phyloP scores from a whole-genome alignment of 2,329 filamentous ascomycete species.

The Calonectria pseudoreteaudii region DNA sequence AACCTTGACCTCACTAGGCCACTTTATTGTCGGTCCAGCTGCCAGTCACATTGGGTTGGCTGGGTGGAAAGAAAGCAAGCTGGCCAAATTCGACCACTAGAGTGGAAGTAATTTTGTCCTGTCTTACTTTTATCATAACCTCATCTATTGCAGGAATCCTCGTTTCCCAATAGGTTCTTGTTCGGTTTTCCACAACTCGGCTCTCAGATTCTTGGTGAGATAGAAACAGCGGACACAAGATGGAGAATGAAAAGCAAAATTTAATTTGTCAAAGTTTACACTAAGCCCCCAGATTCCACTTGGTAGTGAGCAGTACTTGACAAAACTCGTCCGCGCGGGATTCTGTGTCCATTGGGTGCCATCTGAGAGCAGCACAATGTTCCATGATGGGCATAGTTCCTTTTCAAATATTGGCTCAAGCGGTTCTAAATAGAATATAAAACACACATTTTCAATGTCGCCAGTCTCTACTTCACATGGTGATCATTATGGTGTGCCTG shows the following conservation, averaged over 20 bases:
- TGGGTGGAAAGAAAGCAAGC: neutral
- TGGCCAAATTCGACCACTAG: neutral
- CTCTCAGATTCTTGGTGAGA: neutral
- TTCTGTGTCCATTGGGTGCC: no score
- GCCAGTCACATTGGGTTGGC: neutral
- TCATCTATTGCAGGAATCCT: neutral
- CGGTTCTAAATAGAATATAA: no score
- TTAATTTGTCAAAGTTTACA: neutral
- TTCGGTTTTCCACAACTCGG: neutral
- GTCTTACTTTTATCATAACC: neutral
- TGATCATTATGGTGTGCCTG: no score
- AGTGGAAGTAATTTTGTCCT: neutral
- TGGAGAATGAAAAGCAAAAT: neutral
- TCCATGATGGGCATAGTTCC: no score
- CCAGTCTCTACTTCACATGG: no score
- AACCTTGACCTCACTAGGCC: neutral
- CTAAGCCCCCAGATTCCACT: neutral
- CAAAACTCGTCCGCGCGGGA: no score
- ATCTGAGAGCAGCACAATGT: no score
- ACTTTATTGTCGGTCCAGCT: neutral
- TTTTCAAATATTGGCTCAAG: no score
- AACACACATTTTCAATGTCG: no score
- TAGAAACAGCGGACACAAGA: neutral
- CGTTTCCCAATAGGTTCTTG: neutral
- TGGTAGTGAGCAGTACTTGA: neutral